Percentiles rank a stretch among this genome's conserved stretches.
phyloP scores from a whole-genome alignment of 208 protist species.

The Leishmania mexicana region DNA sequence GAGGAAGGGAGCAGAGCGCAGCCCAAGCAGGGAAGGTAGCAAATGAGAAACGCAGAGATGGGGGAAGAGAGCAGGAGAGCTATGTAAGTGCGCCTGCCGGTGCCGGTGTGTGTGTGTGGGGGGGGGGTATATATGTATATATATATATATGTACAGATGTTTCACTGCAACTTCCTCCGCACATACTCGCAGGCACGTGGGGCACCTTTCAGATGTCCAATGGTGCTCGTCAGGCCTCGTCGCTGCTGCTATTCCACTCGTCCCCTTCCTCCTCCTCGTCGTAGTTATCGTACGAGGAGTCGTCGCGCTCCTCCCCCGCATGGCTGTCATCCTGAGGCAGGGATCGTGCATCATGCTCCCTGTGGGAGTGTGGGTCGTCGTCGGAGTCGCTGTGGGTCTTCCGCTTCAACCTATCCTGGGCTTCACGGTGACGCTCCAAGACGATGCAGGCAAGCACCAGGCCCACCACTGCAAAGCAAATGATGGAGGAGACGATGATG shows the following conservation, averaged over 20 bases:
- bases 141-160: not conserved
- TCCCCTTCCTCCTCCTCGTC: not conserved
- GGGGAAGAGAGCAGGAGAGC: not conserved
- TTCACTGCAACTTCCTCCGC: not conserved
- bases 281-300: not conserved
- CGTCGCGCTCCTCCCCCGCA: not conserved
- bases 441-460: constrained; percentile 24
- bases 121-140: not conserved
- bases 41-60: not conserved
- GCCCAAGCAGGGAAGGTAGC: no score
- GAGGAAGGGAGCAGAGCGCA: not conserved
- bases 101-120: no score
- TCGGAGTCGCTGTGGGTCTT: not conserved
- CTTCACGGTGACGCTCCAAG: constrained; percentile 12
- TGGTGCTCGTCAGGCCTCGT: not conserved
- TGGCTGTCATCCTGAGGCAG: not conserved
- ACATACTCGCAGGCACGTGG: not conserved
- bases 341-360: not conserved
- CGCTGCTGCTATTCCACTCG: not conserved
- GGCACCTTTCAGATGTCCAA: not conserved
- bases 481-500: constrained; percentile 24
- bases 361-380: not conserved
- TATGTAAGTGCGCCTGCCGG: not conserved
- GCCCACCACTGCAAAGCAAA: constrained; percentile 17
- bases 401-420: not conserved